A percentile compares a stretch with the other conserved stretches of the same genome.
phyloP scores from a whole-genome alignment of 129 eudicot genomes.

The Ambrosia artemisiifolia region DNA sequence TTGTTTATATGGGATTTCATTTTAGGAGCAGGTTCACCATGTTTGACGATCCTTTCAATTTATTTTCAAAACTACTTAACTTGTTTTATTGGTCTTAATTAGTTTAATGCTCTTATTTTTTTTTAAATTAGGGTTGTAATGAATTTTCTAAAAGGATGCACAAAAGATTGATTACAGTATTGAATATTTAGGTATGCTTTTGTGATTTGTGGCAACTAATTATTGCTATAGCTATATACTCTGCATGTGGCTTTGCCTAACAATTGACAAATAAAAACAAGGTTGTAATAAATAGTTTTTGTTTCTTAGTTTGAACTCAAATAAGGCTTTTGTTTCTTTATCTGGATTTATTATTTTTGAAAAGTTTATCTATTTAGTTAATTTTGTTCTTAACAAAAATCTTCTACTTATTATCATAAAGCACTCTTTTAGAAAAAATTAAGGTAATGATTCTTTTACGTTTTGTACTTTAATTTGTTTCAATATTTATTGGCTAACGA shows the following conservation, averaged over 20 bases:
- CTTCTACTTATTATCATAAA: neutral
- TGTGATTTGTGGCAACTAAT: neutral
- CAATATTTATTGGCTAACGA: no score
- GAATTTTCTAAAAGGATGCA: neutral
- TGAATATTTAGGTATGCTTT: neutral
- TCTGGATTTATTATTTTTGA: neutral
- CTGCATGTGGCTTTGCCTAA: conserved; percentile 9
- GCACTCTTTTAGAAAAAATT: neutral
- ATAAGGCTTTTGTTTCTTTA: neutral
- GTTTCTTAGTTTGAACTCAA: conserved; percentile 13
- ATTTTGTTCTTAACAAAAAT: neutral
- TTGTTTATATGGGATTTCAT: no score
- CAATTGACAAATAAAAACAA: conserved; percentile 10
- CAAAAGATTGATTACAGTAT: neutral
- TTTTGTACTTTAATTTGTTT: no score
- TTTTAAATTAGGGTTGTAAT: neutral
- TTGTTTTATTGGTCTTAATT: neutral
- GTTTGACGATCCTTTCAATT: neutral
- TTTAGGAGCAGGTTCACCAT: neutral
- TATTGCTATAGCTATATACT: neutral
- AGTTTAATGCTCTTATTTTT: neutral
- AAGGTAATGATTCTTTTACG: no score
- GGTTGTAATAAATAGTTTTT: conserved; percentile 10
- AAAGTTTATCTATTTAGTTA: neutral
- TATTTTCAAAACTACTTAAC: neutral